phyloP scores from a whole-genome alignment of 2,329 filamentous ascomycete species.

The Penicillium sp. region DNA sequence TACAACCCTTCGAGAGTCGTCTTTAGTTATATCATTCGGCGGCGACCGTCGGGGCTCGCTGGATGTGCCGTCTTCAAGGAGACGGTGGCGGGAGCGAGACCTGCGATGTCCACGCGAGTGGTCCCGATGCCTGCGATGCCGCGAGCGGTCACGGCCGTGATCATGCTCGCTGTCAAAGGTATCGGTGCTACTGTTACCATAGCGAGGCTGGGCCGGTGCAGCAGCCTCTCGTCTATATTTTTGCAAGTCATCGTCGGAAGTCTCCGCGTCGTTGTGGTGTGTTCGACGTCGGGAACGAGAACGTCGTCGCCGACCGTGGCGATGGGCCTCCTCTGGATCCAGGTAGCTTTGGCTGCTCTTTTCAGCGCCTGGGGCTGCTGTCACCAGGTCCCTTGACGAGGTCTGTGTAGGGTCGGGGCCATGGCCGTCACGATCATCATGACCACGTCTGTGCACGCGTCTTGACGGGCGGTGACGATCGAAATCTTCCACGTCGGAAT shows the following conservation, averaged over 20 bases:
- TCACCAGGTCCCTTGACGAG: constrained; percentile 15
- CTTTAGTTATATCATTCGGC: constrained; percentile 17
- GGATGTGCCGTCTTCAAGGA: constrained; percentile 16
- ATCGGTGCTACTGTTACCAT: constrained; percentile 28
- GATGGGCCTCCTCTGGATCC: constrained; percentile 15
- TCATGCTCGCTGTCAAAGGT: constrained; percentile 26
- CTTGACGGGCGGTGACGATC: constrained; percentile 22
- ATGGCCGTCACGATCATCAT: constrained; percentile 21
- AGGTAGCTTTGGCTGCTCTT: constrained; percentile 10
- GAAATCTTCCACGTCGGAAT: constrained; percentile 35
- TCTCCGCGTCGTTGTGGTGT: constrained; percentile 31
- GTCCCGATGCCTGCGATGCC: constrained; percentile 21
- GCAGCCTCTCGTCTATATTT: constrained; percentile 31
- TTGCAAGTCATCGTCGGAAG: constrained; percentile 36
- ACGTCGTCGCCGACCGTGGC: constrained; percentile 25
- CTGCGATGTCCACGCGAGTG: constrained; percentile 21
- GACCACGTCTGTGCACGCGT: constrained; percentile 23
- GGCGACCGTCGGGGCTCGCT: constrained; percentile 22
- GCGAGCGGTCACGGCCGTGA: constrained; percentile 6
- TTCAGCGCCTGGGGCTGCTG: constrained; percentile 12
- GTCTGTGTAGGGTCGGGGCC: constrained; percentile 15
- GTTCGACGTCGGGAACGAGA: constrained; percentile 24
- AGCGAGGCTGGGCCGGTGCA: constrained; percentile 20
- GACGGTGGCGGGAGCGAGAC: constrained; percentile 27
- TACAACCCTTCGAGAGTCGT: constrained; percentile 27